These are phyloP conservation scores for Paecilomyces fulvus DNA, from an alignment of 2,329 filamentous ascomycete species.

Conservation along the genomic window DNA sequence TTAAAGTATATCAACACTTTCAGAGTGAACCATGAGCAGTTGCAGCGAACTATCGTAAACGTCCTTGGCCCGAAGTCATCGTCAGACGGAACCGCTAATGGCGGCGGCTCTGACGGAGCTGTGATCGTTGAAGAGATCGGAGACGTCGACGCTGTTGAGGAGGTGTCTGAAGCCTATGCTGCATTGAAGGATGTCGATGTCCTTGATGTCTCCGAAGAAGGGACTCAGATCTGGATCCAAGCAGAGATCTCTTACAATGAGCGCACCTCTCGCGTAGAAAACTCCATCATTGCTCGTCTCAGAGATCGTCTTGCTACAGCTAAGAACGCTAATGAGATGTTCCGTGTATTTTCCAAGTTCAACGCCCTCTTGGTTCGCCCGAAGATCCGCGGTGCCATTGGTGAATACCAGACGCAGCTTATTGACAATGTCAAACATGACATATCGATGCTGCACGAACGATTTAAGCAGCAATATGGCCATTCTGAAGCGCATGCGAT, in stretches of 20 bases:
- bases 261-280: conserved; percentile 91
- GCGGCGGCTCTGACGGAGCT: conserved; percentile 46
- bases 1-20: conserved; percentile 93
- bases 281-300: conserved; percentile 92
- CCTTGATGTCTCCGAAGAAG: conserved; percentile 81
- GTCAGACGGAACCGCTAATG: conserved; percentile 42
- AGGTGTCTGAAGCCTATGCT: conserved; percentile 90
- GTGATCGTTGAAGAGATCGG: conserved; percentile 88
- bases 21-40: conserved; percentile 92
- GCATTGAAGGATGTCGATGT: conserved; percentile 91
- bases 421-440: conserved; percentile 98
- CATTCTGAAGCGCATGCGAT: conserved; percentile 97
- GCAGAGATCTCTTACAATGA: conserved; percentile 97
- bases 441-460: conserved; percentile 85
- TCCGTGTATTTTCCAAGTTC: conserved; percentile 98
- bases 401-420: conserved; percentile 94
- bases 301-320: conserved; percentile 89
- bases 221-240: conserved; percentile 84
- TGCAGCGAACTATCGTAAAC: conserved; percentile 91
- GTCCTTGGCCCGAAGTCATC: conserved; percentile 74
- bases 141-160: conserved; percentile 92
- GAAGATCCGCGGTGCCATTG: conserved; percentile 97
- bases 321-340: conserved; percentile 99
- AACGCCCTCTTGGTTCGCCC: conserved; percentile 96
- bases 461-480: conserved; percentile 98